Base-by-base conservation (phyloP, 2,329 filamentous ascomycete genomes). In the Aspergillus pseudoterreus region DNA sequence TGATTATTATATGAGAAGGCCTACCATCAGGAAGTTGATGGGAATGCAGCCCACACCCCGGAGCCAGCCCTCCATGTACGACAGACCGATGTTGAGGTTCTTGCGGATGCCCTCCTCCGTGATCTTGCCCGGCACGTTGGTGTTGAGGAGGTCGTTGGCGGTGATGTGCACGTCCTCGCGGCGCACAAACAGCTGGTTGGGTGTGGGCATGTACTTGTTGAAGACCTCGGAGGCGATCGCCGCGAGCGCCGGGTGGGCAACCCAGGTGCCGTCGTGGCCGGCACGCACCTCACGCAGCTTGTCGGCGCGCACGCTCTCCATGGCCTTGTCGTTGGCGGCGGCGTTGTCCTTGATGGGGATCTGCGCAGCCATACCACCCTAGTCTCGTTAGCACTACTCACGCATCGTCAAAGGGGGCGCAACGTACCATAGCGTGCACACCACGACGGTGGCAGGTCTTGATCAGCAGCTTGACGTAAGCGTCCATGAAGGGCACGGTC, bases 51-150 rank as follows among this genome's bases (percentile, higher is more conserved):
- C 94, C 19, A 97, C 82, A 32, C 92, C 94, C 56, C 92, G 87
- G 54, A 97, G 80, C 94, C 94, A 99, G 56, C 90, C 94, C 76
- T 99, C 94, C 92, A 97, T 99, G 77, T 99, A 99, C 47, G 88
- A 88, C 5, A 99, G 83, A 36, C 92, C 94, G 60, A 99, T 97
- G 76, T 91, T 92, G 59, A 99, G 80, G 78, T 97, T 99, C 85
- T 96, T 96, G 68, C 89, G 85, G 77, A 99, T 96, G 51, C 94
- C 94, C 4, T 86, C 90, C 73, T 97, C 92, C 63, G 92, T 96
- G 70, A 99, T 82, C 70, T 84, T 82, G 22, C 94, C 94, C 6
- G 92, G 91, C 1, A 97, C 88, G 66, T 97, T 97, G 88, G 96
- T 97, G 82, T 97, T 97, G 54, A 97, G 82, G 48, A 99, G 82